Percentiles rank a stretch among this genome's conserved stretches.
phyloP scores from a whole-genome alignment of 1,139 yeast species.

The Yarrowia galli region DNA sequence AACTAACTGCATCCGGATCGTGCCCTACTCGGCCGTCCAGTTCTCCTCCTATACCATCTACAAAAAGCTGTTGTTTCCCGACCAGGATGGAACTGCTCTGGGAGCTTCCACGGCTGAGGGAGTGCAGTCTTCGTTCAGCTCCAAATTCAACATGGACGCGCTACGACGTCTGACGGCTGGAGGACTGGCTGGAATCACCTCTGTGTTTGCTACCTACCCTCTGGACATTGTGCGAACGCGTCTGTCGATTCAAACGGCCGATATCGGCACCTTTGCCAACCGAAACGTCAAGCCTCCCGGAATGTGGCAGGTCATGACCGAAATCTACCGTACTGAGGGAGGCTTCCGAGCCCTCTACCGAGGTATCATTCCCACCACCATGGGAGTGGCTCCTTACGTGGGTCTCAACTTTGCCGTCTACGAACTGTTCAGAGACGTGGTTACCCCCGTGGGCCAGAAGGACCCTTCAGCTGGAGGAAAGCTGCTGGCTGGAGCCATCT shows the following conservation, averaged over 20 bases:
- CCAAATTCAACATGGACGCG: slow-evolving; percentile 54
- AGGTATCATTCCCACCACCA: slow-evolving; percentile 85
- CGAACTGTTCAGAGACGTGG: slow-evolving; percentile 72
- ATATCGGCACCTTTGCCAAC: slow-evolving; percentile 53
- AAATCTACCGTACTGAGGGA: slow-evolving; percentile 79
- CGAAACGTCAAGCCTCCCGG: slow-evolving; percentile 62
- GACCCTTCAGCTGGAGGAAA: slow-evolving; percentile 60
- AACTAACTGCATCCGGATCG: slow-evolving; percentile 83
- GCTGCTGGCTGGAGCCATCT: slow-evolving; percentile 78
- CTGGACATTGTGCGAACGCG: slow-evolving; percentile 90
- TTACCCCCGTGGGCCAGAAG: slow-evolving; percentile 49
- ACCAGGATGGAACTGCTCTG: slow-evolving; percentile 33
- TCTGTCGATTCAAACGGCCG: slow-evolving; percentile 87
- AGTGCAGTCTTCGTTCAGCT: slow-evolving; percentile 16
- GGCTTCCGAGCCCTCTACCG: slow-evolving; percentile 79
- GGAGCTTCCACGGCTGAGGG: slow-evolving; percentile 21
- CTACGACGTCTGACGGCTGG: slow-evolving; percentile 77
- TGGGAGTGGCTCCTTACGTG: slow-evolving; percentile 96
- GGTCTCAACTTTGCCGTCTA: slow-evolving; percentile 91
- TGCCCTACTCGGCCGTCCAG: slow-evolving; percentile 96
- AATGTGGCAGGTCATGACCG: slow-evolving; percentile 62
- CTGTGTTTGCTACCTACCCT: slow-evolving; percentile 89
- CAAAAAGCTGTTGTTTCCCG: slow-evolving; percentile 54
- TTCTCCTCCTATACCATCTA: slow-evolving; percentile 82
- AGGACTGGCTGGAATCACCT: slow-evolving; percentile 78